phyloP scores from a whole-genome alignment of 108 stramenopile genomes.

The Fragilaria radians region DNA sequence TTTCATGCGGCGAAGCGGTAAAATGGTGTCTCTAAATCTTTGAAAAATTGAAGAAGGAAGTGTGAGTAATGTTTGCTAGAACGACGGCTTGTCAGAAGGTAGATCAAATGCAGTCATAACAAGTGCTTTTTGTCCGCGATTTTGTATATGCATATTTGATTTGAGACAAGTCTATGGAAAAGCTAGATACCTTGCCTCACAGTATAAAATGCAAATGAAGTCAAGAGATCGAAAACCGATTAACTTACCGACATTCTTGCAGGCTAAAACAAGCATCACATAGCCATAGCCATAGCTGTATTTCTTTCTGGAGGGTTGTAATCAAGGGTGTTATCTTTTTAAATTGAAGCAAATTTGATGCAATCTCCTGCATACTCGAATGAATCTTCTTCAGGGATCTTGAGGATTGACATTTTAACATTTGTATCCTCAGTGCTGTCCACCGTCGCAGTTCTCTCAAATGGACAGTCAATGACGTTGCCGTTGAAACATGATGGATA shows the following conservation, averaged over 20 bases:
- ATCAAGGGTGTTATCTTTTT: too few relatives aligned
- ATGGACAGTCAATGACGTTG: neutral
- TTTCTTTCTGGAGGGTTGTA: neutral
- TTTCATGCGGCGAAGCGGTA: neutral
- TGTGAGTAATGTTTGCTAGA: neutral
- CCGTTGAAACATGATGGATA: neutral
- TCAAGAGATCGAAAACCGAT: neutral
- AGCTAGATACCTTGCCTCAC: neutral
- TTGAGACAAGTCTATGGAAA: neutral
- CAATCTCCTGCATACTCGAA: too few relatives aligned
- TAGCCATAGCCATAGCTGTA: neutral
- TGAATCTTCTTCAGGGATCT: too few relatives aligned
- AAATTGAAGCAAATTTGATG: too few relatives aligned
- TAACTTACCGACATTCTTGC: neutral
- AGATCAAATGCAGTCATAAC: neutral
- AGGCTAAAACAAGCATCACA: neutral
- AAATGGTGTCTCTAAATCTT: neutral
- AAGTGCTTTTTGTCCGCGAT: conserved; percentile 1
- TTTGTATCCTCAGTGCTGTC: neutral
- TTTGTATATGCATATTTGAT: neutral
- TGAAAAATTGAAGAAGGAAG: neutral
- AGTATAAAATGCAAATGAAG: neutral
- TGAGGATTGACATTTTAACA: too few relatives aligned
- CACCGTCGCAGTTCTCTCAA: neutral
- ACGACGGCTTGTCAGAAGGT: neutral